A percentile compares a stretch with the other conserved stretches of the same genome.
Evolutionary conservation across 176 grass and related monocot genomes (phyloP).

Genomic region (Dactylis glomerata): DNA sequence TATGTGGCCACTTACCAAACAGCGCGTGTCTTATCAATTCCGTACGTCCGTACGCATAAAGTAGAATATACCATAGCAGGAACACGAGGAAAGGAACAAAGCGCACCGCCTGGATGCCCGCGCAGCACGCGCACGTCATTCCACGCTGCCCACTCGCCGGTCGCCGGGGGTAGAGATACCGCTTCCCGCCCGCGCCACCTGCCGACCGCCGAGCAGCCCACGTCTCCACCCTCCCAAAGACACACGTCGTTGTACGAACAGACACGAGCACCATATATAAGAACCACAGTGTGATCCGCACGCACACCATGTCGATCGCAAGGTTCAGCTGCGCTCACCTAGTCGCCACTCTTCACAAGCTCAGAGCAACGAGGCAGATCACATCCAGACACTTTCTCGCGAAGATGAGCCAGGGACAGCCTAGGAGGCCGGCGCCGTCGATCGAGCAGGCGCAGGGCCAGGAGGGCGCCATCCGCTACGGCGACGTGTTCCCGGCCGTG

Average conservation of each 20-base stretch:
- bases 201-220: background rate
- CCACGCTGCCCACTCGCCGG: background rate
- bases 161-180: no score
- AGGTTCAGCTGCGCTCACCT: background rate
- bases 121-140: background rate
- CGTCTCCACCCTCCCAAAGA: constrained; percentile 1
- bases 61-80: no score
- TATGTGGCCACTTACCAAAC: no score
- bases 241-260: background rate
- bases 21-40: no score
- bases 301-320: background rate
- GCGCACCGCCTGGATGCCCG: background rate
- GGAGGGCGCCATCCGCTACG: constrained; percentile 30
- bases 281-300: background rate
- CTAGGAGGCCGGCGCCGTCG: constrained; percentile 17
- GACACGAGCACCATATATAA: background rate
- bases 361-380: background rate
- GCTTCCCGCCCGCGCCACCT: constrained; percentile 4
- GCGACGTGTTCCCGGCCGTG: constrained; percentile 58
- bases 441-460: background rate
- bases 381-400: background rate
- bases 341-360: background rate
- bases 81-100: background rate
- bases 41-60: no score
- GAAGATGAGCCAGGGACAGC: constrained; percentile 72